A percentile compares a stretch with the other conserved stretches of the same genome.
Conservation (phyloP, 805 yeast genomes). For the Torulaspora delbrueckii region DNA sequence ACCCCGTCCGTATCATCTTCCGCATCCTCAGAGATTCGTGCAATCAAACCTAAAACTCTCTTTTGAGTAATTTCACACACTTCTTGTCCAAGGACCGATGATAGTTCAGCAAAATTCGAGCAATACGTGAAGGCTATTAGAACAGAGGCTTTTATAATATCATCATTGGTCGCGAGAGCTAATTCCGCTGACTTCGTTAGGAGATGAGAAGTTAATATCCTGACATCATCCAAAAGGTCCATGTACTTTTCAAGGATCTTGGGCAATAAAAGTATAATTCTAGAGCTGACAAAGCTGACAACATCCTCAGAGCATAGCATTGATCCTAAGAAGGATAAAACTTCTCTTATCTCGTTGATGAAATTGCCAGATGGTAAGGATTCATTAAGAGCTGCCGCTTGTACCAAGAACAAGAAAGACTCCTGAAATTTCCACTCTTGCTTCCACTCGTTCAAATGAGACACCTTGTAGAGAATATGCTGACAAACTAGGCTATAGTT, state of each 20-base stretch:
- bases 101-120: constrained; percentile 37
- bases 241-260: constrained; percentile 52
- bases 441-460: constrained; percentile 3
- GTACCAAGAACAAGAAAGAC: constrained; percentile 24
- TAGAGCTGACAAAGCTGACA: constrained; percentile 41
- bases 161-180: constrained; percentile 31
- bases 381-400: constrained; percentile 21
- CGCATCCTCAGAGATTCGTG: constrained; percentile 50
- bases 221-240: constrained; percentile 30
- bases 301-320: constrained; percentile 12
- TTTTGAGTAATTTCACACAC: constrained; percentile 21
- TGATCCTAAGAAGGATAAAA: constrained; percentile 13
- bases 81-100: constrained; percentile 24
- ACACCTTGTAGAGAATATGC: constrained; percentile 6
- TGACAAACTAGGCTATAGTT: constrained; percentile 5
- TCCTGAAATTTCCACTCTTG: constrained; percentile 17
- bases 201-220: constrained; percentile 32
- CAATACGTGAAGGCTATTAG: constrained; percentile 54
- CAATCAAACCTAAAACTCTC: constrained; percentile 37
- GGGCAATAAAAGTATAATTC: constrained; percentile 53
- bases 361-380: constrained; percentile 10
- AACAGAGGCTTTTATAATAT: constrained; percentile 30
- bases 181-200: constrained; percentile 22
- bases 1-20: constrained; percentile 78
- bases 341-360: constrained; percentile 3